Evolutionary conservation across 2,329 filamentous ascomycete species (phyloP).

Genomic region (Pestalotiopsis sp.): DNA sequence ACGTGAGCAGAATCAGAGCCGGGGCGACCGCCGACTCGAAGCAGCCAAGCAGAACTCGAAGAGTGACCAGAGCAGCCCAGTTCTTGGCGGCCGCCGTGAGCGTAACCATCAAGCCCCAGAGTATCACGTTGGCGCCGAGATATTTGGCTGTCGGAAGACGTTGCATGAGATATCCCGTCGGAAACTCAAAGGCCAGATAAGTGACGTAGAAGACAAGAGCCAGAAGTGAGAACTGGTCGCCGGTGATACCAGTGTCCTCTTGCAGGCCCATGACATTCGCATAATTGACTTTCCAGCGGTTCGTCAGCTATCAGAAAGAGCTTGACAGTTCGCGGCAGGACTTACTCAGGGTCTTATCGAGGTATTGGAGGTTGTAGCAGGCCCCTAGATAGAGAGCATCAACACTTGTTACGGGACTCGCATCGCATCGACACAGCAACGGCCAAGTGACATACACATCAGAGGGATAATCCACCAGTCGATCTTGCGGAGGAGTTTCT

Average conservation of each 20-base stretch:
- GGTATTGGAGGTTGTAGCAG: slow-evolving; percentile 33
- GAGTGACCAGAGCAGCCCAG: slow-evolving; percentile 50
- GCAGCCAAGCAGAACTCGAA: slow-evolving; percentile 53
- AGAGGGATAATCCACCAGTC: slow-evolving; percentile 33
- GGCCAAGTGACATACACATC: slow-evolving; percentile 24
- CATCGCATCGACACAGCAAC: background rate
- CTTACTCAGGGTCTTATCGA: slow-evolving; percentile 32
- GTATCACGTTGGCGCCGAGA: slow-evolving; percentile 44
- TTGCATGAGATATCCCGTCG: slow-evolving; percentile 52
- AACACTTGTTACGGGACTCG: background rate
- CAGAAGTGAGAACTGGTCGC: slow-evolving; percentile 32
- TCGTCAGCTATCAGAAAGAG: background rate
- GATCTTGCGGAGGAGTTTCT: slow-evolving; percentile 30
- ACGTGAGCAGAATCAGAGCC: slow-evolving; percentile 56
- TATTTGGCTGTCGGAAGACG: slow-evolving; percentile 56
- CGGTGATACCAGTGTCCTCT: slow-evolving; percentile 29
- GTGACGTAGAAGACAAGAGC: slow-evolving; percentile 36
- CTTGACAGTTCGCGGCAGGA: background rate
- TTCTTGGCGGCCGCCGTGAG: slow-evolving; percentile 52
- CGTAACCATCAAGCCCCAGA: slow-evolving; percentile 51
- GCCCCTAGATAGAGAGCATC: slow-evolving; percentile 22
- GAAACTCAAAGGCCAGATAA: slow-evolving; percentile 33
- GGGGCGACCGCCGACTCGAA: slow-evolving; percentile 59
- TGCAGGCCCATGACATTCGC: slow-evolving; percentile 34
- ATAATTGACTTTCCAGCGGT: slow-evolving; percentile 26